phyloP scores from a whole-genome alignment of 495 filamentous ascomycete genomes.

The Podospora australis region DNA sequence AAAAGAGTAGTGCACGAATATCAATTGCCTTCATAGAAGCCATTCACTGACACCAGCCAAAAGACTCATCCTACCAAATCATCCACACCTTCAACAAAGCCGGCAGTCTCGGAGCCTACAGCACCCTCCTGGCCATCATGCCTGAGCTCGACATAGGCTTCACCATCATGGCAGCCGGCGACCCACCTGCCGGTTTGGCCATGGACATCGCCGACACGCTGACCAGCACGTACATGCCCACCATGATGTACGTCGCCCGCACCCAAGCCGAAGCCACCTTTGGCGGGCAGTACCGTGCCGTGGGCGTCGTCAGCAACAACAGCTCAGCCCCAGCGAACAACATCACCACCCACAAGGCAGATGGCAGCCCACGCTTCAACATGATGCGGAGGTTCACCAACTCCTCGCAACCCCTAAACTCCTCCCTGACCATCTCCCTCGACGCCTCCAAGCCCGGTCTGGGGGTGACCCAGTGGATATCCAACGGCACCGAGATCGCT shows the following conservation, averaged over 20 bases:
- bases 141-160: slow-evolving; percentile 52
- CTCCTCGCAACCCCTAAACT: slow-evolving; percentile 22
- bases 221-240: slow-evolving; percentile 31
- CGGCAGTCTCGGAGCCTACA: slow-evolving; percentile 45
- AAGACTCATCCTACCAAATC: slow-evolving; percentile 29
- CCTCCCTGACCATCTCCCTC: slow-evolving; percentile 36
- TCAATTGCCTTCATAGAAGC: too few relatives aligned
- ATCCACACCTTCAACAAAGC: slow-evolving; percentile 48
- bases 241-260: slow-evolving; percentile 28
- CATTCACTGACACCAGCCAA: too few relatives aligned
- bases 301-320: neutral
- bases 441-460: slow-evolving; percentile 35
- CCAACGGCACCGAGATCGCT: slow-evolving; percentile 42
- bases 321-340: too few relatives aligned
- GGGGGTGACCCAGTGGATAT: slow-evolving; percentile 39
- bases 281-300: slow-evolving; percentile 31
- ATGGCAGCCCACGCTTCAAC: neutral
- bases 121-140: slow-evolving; percentile 40
- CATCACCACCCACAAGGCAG: neutral
- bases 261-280: slow-evolving; percentile 30
- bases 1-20: too few relatives aligned
- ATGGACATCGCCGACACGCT: slow-evolving; percentile 33
- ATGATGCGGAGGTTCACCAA: neutral
- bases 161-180: slow-evolving; percentile 44
- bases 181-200: slow-evolving; percentile 19